phyloP scores from a whole-genome alignment of 805 yeast species.

The Nakazawaea siamensis region DNA sequence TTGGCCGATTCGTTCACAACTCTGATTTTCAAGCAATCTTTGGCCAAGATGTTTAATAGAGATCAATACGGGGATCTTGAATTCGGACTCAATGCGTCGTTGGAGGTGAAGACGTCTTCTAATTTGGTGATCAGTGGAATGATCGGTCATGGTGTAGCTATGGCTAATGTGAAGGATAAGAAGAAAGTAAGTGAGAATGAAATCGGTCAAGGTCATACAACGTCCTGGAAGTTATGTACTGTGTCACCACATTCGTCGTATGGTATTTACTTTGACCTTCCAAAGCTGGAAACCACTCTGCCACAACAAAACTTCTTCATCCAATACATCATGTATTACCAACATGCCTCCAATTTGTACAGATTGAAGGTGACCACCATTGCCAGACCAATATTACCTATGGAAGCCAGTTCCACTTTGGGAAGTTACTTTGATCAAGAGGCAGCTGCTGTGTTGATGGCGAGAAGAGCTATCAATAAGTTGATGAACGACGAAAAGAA shows the following conservation, averaged over 20 bases:
- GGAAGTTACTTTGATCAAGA: constrained; percentile 57
- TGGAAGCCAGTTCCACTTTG: constrained; percentile 30
- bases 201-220: constrained; percentile 44
- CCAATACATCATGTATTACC: constrained; percentile 55
- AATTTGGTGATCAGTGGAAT: constrained; percentile 51
- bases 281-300: constrained; percentile 15
- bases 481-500: constrained; percentile 27
- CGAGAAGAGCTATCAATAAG: constrained; percentile 43
- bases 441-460: constrained; percentile 54
- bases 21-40: constrained; percentile 60
- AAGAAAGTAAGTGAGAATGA: constrained; percentile 25
- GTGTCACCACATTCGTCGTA: constrained; percentile 51
- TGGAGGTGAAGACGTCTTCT: constrained; percentile 44
- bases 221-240: constrained; percentile 52
- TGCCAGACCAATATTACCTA: constrained; percentile 33
- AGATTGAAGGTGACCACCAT: constrained; percentile 57
- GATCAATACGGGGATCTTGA: constrained; percentile 29
- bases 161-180: constrained; percentile 21
- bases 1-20: constrained; percentile 61
- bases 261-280: constrained; percentile 47
- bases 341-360: constrained; percentile 49
- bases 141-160: constrained; percentile 53
- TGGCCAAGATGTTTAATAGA: constrained; percentile 40
- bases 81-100: constrained; percentile 51
- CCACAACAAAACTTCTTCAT: constrained; percentile 26